Evolutionary conservation across 2,329 filamentous ascomycete genomes (phyloP).

Genomic region (Myriosclerotinia duriaeana): DNA sequence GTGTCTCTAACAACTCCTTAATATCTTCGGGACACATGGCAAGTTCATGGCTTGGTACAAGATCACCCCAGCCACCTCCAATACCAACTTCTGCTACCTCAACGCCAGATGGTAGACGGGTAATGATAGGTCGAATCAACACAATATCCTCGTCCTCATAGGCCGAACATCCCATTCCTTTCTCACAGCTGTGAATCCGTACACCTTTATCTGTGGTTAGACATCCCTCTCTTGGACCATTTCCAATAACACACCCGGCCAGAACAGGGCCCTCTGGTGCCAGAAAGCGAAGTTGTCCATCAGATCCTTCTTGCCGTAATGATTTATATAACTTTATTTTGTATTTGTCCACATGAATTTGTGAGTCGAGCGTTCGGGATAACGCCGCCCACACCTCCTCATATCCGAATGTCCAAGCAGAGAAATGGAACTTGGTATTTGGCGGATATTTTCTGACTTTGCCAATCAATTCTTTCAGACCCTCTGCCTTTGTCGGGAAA

Average conservation of each 20-base stretch:
- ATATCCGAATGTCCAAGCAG: slow-evolving; percentile 90
- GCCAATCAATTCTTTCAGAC: slow-evolving; percentile 68
- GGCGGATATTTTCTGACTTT: slow-evolving; percentile 67
- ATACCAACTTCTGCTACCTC: slow-evolving; percentile 72
- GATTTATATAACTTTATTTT: slow-evolving; percentile 71
- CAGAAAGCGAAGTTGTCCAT: slow-evolving; percentile 44
- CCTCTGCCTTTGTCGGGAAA: slow-evolving; percentile 68
- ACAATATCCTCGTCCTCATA: slow-evolving; percentile 56
- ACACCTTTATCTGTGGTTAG: slow-evolving; percentile 63
- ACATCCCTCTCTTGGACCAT: slow-evolving; percentile 67
- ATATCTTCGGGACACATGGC: slow-evolving; percentile 8
- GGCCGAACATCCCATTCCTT: slow-evolving; percentile 60
- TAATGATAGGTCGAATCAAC: slow-evolving; percentile 76
- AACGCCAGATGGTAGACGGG: slow-evolving; percentile 56
- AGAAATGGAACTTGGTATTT: slow-evolving; percentile 78
- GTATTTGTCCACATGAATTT: slow-evolving; percentile 80
- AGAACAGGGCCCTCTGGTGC: slow-evolving; percentile 64
- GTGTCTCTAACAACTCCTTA: slow-evolving; percentile 3
- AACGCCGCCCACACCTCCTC: slow-evolving; percentile 89
- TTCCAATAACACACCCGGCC: slow-evolving; percentile 73
- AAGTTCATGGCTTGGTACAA: slow-evolving; percentile 46
- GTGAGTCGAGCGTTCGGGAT: slow-evolving; percentile 65
- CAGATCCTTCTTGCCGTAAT: slow-evolving; percentile 47
- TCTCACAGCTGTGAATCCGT: slow-evolving; percentile 84
- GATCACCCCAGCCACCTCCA: slow-evolving; percentile 75